These are phyloP conservation scores for Taphrina populina DNA, from an alignment of 1,139 yeast species.

Conservation along the genomic window DNA sequence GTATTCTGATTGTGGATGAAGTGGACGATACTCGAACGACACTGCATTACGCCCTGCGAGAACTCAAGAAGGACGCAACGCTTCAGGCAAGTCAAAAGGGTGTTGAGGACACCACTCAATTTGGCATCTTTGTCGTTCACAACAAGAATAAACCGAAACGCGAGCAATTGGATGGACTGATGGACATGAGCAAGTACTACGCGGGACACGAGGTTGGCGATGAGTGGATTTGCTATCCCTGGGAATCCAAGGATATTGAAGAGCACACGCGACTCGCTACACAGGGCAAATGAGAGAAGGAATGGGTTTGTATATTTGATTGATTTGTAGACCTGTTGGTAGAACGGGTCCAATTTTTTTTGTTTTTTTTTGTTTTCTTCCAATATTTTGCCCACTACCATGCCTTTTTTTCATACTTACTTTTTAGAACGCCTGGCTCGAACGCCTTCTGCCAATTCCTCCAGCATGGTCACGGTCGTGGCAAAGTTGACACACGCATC, in stretches of 20 bases:
- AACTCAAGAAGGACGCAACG: constrained; percentile 77
- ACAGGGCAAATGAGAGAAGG: neutral
- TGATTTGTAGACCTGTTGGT: no score
- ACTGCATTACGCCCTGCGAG: constrained; percentile 83
- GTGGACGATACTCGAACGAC: constrained; percentile 97
- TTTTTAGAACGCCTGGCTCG: constrained; percentile 59
- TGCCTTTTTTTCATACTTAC: neutral
- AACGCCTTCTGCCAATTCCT: constrained; percentile 73
- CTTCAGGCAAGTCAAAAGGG: constrained; percentile 56
- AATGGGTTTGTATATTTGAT: no score
- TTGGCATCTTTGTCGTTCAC: constrained; percentile 88
- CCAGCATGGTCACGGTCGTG: constrained; percentile 70
- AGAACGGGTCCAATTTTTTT: no score
- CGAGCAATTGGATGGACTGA: constrained; percentile 68
- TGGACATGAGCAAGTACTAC: constrained; percentile 64
- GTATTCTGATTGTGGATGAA: constrained; percentile 81
- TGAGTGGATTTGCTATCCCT: constrained; percentile 92
- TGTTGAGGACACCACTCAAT: constrained; percentile 61
- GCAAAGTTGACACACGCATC: constrained; percentile 96
- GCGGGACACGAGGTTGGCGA: constrained; percentile 92
- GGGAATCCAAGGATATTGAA: constrained; percentile 30
- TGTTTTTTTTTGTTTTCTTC: no score
- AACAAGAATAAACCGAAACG: constrained; percentile 87
- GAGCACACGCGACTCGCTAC: constrained; percentile 27
- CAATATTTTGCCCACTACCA: constrained; percentile 1